Percentiles rank a stretch among this genome's conserved stretches.
Conservation (phyloP, 768 basidiomycete species). For the Lyophyllum semitale region DNA sequence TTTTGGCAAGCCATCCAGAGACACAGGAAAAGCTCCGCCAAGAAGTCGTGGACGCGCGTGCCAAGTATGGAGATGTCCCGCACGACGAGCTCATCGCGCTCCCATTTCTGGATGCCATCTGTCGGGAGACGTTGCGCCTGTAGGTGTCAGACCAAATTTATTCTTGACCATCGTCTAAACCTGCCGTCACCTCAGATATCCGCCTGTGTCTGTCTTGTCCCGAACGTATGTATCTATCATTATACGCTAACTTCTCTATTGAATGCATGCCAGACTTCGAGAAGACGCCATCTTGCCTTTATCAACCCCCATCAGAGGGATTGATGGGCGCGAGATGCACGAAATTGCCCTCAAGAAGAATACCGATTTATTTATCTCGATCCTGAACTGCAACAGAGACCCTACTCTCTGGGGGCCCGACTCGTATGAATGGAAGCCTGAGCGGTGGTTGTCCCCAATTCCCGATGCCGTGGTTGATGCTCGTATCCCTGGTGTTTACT, state of each 20-base stretch:
- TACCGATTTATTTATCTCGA: conserved; percentile 39
- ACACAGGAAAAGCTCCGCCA: conserved; percentile 30
- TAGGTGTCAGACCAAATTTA: conserved; percentile 16
- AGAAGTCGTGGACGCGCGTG: conserved; percentile 31
- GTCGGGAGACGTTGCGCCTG: conserved; percentile 41
- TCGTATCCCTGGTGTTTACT: conserved; percentile 44
- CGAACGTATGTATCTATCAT: conserved; percentile 14
- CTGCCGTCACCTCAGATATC: conserved; percentile 6
- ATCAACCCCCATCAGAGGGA: conserved; percentile 33
- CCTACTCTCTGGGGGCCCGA: conserved; percentile 49
- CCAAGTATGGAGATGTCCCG: conserved; percentile 23
- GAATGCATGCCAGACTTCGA: conserved; percentile 25
- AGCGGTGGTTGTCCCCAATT: conserved; percentile 47
- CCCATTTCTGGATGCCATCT: conserved; percentile 38
- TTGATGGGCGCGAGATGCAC: conserved; percentile 35
- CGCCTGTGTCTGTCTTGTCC: conserved; percentile 14
- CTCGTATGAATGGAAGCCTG: conserved; percentile 51
- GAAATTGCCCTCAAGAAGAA: conserved; percentile 39
- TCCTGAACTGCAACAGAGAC: conserved; percentile 39
- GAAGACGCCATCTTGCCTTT: conserved; percentile 44
- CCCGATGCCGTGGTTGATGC: conserved; percentile 37
- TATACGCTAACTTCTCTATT: not conserved
- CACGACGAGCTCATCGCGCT: conserved; percentile 39
- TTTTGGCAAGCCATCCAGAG: conserved; percentile 21
- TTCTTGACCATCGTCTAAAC: not conserved